phyloP scores from a whole-genome alignment of 2,329 filamentous ascomycete species.

The Apiospora koreana region DNA sequence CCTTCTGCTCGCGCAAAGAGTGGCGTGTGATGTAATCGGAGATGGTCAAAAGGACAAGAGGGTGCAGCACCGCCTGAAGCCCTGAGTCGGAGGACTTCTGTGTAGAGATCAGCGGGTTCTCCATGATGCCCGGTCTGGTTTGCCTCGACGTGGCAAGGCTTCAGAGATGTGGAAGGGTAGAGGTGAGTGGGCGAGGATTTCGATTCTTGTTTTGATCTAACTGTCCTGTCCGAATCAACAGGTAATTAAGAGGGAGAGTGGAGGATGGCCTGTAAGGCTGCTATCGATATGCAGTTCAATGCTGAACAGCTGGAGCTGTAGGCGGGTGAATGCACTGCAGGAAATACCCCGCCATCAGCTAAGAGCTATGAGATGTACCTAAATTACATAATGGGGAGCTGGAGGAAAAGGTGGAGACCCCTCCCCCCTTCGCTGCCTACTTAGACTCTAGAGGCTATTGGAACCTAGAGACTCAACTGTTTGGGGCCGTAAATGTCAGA shows the following conservation, averaged over 20 bases:
- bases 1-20: slow-evolving; percentile 71
- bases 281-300: background rate
- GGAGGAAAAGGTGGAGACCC: background rate
- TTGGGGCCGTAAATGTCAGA: too few species aligned
- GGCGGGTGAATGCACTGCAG: background rate
- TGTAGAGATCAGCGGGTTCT: slow-evolving; percentile 64
- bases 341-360: background rate
- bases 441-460: too few species aligned
- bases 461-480: too few species aligned
- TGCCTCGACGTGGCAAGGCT: background rate
- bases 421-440: background rate
- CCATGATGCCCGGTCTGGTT: slow-evolving; percentile 40
- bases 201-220: background rate
- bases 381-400: background rate
- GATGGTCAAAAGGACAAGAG: slow-evolving; percentile 91
- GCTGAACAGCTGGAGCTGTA: background rate
- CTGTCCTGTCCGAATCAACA: background rate
- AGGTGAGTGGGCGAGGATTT: background rate
- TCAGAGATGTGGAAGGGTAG: background rate
- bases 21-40: slow-evolving; percentile 96
- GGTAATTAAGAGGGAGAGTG: background rate
- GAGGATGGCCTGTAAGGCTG: background rate
- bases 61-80: slow-evolving; percentile 83
- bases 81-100: slow-evolving; percentile 71
- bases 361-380: background rate